Evolutionary conservation across 108 stramenopile species (phyloP).

Genomic region (Cylindrotheca fusiformis): DNA sequence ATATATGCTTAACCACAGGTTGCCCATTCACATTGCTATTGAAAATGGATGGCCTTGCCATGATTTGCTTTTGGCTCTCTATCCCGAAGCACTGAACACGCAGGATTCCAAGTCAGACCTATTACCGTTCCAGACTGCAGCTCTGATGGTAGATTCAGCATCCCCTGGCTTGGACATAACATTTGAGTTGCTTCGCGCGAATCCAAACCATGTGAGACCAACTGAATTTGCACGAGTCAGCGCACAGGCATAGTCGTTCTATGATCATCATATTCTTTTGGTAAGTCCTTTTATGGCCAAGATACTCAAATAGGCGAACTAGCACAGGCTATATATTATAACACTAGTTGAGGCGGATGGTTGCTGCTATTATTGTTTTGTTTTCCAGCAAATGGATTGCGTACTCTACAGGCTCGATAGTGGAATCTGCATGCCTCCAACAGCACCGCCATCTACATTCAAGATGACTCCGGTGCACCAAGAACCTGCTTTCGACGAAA

Average conservation of each 20-base stretch:
- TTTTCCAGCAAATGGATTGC: too few species aligned
- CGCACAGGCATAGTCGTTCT: not conserved
- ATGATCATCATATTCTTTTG: not conserved
- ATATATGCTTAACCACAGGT: slow-evolving; percentile 28
- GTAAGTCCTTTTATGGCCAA: not conserved
- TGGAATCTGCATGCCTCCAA: slow-evolving; percentile 76
- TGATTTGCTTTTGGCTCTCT: slow-evolving; percentile 31
- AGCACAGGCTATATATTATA: too few species aligned
- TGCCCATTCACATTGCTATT: slow-evolving; percentile 52
- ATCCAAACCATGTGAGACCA: slow-evolving; percentile 14
- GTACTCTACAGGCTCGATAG: slow-evolving; percentile 65
- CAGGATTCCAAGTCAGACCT: slow-evolving; percentile 21
- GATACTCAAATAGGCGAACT: too few species aligned
- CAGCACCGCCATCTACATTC: slow-evolving; percentile 90
- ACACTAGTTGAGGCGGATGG: not conserved
- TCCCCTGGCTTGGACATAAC: slow-evolving; percentile 14
- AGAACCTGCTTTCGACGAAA: slow-evolving; percentile 74
- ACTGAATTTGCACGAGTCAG: not conserved
- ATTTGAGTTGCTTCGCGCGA: slow-evolving; percentile 22
- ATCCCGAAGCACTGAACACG: slow-evolving; percentile 24
- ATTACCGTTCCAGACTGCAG: slow-evolving; percentile 32
- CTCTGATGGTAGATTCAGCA: not conserved
- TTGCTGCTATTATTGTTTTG: not conserved
- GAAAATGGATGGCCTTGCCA: slow-evolving; percentile 70
- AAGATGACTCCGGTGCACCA: slow-evolving; percentile 88